Base-by-base conservation (phyloP, 2,329 filamentous ascomycete genomes). In the Botryotinia calthae region DNA sequence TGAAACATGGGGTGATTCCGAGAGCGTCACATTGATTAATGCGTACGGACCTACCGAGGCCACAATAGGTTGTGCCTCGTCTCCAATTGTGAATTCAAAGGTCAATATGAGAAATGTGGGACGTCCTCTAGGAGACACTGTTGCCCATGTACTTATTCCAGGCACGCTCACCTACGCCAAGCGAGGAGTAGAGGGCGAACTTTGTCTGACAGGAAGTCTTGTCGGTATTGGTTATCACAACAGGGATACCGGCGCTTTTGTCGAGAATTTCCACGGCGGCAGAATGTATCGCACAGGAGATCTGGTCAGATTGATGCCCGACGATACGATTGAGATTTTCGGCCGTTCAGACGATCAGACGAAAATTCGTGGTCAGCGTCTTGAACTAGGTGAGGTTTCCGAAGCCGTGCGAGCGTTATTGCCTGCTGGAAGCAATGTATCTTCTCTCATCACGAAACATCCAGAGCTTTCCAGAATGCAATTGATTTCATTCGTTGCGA, bases 321-420 rank as follows among this genome's bases (percentile, higher is more conserved):
- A 89, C 65, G 85, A 85, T 2, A 79, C 79, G 22, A 84, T 90
- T 63, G 80, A 85, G 28, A 89, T 87, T 74, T 82, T 90, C 51
- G 89, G 89, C 7, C 85, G 90, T 66, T 85, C 86, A 56, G 90
- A 92, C 76, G 86, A 86, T 40, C 89, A 90, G 78, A 86, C 90
- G 72, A 92, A 93, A 37, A 75, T 76, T 58, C 44, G 68, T 12
- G 75, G 75, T 31, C 74, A 76, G 54, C 72, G 74, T 54, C 58
- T 76, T 34, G 75, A 76, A 64, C 31, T 72, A 4, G 70, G 70
- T 31, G 62, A 67, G 58, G 61, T 72, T 20, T 63, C 59, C 0
- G 61, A 58, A 25, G 37, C 37, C n/a, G 40, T 72, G 22, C 59
- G 62, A 10, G 58, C 28, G 2, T 20, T 56, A 14, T 58, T 46